phyloP scores from a whole-genome alignment of 352 stramenopile species.

The Pythium myriotylum region DNA sequence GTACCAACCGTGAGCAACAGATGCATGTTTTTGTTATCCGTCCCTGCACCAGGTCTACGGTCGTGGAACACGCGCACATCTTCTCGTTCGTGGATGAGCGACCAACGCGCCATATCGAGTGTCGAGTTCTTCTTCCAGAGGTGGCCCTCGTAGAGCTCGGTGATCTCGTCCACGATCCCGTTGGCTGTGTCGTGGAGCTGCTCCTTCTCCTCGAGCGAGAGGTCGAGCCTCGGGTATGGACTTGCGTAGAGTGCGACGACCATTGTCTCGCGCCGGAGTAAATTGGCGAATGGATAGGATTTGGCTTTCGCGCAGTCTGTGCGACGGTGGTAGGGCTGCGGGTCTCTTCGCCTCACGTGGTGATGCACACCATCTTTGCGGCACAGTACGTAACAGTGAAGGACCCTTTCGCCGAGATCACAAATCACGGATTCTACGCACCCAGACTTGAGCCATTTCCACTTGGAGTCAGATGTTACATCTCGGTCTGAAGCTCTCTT shows the following conservation, averaged over 20 bases:
- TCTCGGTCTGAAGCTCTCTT: too few relatives aligned
- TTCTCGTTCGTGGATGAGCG: slow-evolving; percentile 43
- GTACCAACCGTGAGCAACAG: slow-evolving; percentile 32
- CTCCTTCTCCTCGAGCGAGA: slow-evolving; percentile 48
- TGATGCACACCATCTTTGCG: too few relatives aligned
- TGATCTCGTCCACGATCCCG: slow-evolving; percentile 44
- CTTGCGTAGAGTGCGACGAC: slow-evolving; percentile 32
- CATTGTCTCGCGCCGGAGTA: not conserved
- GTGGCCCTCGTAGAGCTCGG: slow-evolving; percentile 45
- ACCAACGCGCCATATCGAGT: slow-evolving; percentile 44
- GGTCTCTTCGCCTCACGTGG: too few relatives aligned
- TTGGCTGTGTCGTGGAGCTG: slow-evolving; percentile 44
- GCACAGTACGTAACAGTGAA: too few relatives aligned
- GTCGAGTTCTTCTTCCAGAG: slow-evolving; percentile 35
- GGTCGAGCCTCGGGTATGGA: slow-evolving; percentile 45
- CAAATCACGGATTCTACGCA: too few relatives aligned
- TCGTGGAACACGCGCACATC: slow-evolving; percentile 48
- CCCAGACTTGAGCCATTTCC: too few relatives aligned
- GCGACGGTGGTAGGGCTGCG: too few relatives aligned
- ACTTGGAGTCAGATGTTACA: too few relatives aligned
- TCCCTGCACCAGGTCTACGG: slow-evolving; percentile 7
- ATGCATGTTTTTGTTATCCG: slow-evolving; percentile 12
- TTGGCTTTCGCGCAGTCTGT: too few relatives aligned
- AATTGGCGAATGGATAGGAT: too few relatives aligned
- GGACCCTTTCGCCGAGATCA: too few relatives aligned